Evolutionary conservation across 2,329 filamentous ascomycete species (phyloP), one percentile per base, ranked within the genome.

Genomic region (Botrytis aclada): DNA sequence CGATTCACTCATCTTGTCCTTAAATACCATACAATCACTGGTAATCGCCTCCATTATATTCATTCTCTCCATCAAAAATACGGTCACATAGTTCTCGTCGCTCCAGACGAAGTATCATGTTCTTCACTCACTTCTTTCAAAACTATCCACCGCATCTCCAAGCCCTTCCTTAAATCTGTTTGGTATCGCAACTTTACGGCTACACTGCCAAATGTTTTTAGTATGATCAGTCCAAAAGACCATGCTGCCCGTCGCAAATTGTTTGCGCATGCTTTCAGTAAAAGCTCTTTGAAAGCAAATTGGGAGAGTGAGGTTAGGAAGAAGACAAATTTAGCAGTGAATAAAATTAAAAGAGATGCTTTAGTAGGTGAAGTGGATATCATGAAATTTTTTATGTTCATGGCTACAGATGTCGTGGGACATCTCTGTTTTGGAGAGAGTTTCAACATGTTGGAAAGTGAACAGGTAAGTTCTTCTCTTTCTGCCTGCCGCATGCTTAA

Each of bases 381-480:
- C 0, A 82, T 83, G 73, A 87, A 88, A 72, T 89, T 87, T 87
- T 86, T 83, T 80, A 78, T 84, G 10, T 87, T 86, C 70, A 84
- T 88, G 82, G 80, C 86, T 0, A 87, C 86, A 0, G 88, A 89
- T 76, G 79, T 87, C 0, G 86, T 88, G 69, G 86, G 84, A 0
- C 83, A 88, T 69, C 78, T 89, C 8, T 84, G 81, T 1, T 89
- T 89, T 77, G 87, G 87, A 0, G 83, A 88, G n/a, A 86, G 86
- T 0, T 88, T 89, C 73, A 79, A 80, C 0, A 85, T 85, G 81
- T 78, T 90, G 7, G 86, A 89, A 71, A 77, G 78, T 9, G 86
- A 85, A 22, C 78, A 85, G 80, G 86, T 87, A 76, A 74, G 80
- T 43, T 63, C 41, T n/a, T 29, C 39, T 6, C 25, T 18, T 18